Conservation (phyloP, 257 asterid species). For the Apocynum venetum region DNA sequence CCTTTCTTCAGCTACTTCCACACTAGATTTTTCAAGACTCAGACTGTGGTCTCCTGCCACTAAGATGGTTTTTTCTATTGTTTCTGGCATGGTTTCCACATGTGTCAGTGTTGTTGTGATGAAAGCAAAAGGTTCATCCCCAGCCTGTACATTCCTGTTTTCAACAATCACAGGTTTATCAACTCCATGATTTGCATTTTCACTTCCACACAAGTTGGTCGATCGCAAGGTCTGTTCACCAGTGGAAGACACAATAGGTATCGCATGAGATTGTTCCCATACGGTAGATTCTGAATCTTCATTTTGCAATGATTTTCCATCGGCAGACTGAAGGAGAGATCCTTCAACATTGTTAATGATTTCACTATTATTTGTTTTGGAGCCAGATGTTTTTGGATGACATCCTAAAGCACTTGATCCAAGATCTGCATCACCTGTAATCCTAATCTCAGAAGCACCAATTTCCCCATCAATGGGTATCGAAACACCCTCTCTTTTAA, state of each 20-base stretch:
- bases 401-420: constrained; percentile 8
- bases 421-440: background rate
- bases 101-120: constrained; percentile 12
- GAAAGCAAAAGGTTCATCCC: constrained; percentile 24
- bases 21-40: constrained; percentile 24
- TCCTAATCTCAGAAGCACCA: constrained; percentile 12
- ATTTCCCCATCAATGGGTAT: constrained; percentile 13
- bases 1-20: constrained; percentile 23
- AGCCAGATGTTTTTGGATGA: constrained; percentile 1
- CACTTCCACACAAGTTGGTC: constrained; percentile 13
- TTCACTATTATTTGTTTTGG: constrained; percentile 10
- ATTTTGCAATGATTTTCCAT: constrained; percentile 9
- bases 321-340: constrained; percentile 12
- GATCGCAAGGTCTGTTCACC: constrained; percentile 24
- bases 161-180: constrained; percentile 20
- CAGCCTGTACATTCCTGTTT: constrained; percentile 18
- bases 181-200: constrained; percentile 17
- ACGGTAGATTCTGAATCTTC: constrained; percentile 12
- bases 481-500: constrained; percentile 10
- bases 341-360: constrained; percentile 12
- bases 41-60: constrained; percentile 25
- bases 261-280: constrained; percentile 21
- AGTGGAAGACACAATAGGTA: constrained; percentile 15
- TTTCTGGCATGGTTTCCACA: constrained; percentile 18
- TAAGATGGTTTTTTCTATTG: constrained; percentile 18